phyloP scores from a whole-genome alignment of 495 filamentous ascomycete genomes.

The Tuber microsphaerosporum region DNA sequence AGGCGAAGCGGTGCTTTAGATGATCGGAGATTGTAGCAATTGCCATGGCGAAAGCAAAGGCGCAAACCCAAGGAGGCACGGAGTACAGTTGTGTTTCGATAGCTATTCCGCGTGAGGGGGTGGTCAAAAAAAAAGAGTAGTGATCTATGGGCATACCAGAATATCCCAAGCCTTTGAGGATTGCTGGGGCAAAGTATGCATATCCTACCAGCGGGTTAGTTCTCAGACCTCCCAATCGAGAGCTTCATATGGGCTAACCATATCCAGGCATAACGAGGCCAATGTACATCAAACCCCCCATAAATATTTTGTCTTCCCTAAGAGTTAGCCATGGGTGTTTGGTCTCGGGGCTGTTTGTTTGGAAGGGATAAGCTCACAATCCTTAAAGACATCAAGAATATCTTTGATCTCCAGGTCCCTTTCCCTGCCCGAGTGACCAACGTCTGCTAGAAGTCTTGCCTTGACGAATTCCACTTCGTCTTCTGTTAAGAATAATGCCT shows the following conservation, averaged over 20 bases:
- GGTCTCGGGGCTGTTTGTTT: not conserved
- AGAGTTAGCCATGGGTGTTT: not conserved
- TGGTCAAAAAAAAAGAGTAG: slow-evolving; percentile 29
- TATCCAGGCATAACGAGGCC: slow-evolving; percentile 84
- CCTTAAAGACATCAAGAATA: slow-evolving; percentile 66
- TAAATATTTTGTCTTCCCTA: slow-evolving; percentile 51
- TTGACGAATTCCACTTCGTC: slow-evolving; percentile 71
- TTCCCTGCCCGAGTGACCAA: slow-evolving; percentile 61
- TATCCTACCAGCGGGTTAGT: slow-evolving; percentile 25
- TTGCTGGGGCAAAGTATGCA: slow-evolving; percentile 71
- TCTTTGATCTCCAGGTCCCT: slow-evolving; percentile 55
- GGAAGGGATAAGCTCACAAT: slow-evolving; percentile 51
- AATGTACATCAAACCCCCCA: slow-evolving; percentile 86
- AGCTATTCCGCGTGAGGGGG: slow-evolving; percentile 37
- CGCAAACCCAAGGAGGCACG: slow-evolving; percentile 74
- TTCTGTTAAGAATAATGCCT: slow-evolving; percentile 59
- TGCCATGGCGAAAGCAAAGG: slow-evolving; percentile 67
- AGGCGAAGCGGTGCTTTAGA: slow-evolving; percentile 63
- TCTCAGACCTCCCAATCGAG: not conserved
- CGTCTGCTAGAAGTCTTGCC: slow-evolving; percentile 67
- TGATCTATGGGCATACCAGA: not conserved
- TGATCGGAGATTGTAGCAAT: slow-evolving; percentile 63
- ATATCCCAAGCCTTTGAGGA: slow-evolving; percentile 63
- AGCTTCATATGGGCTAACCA: slow-evolving; percentile 45
- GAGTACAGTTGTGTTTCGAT: slow-evolving; percentile 73